A percentile compares a stretch with the other conserved stretches of the same genome.
Conservation (phyloP, 108 stramenopile species). For the Stephanodiscus minutulus region DNA sequence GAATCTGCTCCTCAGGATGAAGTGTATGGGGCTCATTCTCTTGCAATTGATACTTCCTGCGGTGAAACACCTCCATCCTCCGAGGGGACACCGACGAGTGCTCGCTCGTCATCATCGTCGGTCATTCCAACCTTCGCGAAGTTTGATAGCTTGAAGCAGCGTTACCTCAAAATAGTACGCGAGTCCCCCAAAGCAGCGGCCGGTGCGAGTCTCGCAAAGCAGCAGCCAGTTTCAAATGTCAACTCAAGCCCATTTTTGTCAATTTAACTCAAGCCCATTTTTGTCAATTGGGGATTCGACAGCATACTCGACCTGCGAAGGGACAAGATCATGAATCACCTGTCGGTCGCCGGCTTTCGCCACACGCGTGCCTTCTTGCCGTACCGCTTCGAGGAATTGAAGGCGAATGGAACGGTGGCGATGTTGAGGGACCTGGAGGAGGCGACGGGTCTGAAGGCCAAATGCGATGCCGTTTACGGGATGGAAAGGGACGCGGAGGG, state of each 20-base stretch:
- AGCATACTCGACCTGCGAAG: constrained; percentile 54
- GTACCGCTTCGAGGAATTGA: constrained; percentile 52
- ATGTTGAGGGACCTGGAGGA: too few species aligned
- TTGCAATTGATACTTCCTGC: background rate
- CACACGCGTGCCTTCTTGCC: constrained; percentile 27
- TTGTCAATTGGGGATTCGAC: constrained; percentile 23
- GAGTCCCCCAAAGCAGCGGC: constrained; percentile 4
- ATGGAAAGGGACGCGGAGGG: background rate
- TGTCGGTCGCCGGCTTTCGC: constrained; percentile 20
- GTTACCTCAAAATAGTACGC: constrained; percentile 12
- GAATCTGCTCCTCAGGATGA: constrained; percentile 1
- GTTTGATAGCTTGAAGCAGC: constrained; percentile 5
- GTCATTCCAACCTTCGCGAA: background rate
- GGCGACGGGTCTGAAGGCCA: too few species aligned
- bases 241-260: too few species aligned
- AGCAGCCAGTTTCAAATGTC: too few species aligned
- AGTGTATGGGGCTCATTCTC: background rate
- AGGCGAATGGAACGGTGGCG: constrained; percentile 18
- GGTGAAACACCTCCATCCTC: background rate
- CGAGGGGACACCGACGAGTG: background rate
- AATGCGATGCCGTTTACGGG: constrained; percentile 26
- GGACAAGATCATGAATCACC: constrained; percentile 59
- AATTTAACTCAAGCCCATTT: too few species aligned
- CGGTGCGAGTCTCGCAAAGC: too few species aligned
- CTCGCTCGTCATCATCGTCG: constrained; percentile 3